phyloP scores from a whole-genome alignment of 306 rosid genomes.

The Sesbania bispinosa region DNA sequence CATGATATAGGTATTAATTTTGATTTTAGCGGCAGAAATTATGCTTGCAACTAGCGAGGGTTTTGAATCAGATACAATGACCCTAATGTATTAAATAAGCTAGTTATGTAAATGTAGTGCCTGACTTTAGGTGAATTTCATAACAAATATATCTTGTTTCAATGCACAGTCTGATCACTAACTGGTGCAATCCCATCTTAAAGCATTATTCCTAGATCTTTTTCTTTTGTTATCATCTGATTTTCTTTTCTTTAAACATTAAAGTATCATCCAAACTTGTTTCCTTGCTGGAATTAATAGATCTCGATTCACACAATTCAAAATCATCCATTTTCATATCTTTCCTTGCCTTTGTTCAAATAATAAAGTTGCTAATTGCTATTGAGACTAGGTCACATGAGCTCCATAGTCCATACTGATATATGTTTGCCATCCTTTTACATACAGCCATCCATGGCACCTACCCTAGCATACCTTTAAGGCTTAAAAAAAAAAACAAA shows the following conservation, averaged over 20 bases:
- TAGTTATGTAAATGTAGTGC: background rate
- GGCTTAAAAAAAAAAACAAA: background rate
- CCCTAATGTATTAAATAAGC: background rate
- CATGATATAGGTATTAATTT: background rate
- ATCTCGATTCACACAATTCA: background rate
- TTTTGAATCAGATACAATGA: background rate
- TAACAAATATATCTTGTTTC: background rate
- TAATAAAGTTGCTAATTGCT: background rate
- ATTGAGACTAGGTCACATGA: background rate
- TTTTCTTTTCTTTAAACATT: background rate
- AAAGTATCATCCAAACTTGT: background rate
- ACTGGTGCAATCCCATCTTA: background rate
- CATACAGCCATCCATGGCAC: background rate
- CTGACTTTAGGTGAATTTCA: slow-evolving; percentile 1
- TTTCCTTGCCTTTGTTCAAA: background rate
- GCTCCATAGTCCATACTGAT: background rate
- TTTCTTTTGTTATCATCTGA: background rate
- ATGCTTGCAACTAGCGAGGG: background rate
- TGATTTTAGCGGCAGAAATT: background rate
- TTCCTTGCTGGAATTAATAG: background rate
- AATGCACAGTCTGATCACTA: background rate
- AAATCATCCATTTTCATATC: background rate
- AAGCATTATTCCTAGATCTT: background rate
- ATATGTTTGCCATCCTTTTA: background rate
- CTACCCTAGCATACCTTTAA: background rate